Conservation (phyloP, 2,329 filamentous ascomycete species). For the Penicillium rolfsii region DNA sequence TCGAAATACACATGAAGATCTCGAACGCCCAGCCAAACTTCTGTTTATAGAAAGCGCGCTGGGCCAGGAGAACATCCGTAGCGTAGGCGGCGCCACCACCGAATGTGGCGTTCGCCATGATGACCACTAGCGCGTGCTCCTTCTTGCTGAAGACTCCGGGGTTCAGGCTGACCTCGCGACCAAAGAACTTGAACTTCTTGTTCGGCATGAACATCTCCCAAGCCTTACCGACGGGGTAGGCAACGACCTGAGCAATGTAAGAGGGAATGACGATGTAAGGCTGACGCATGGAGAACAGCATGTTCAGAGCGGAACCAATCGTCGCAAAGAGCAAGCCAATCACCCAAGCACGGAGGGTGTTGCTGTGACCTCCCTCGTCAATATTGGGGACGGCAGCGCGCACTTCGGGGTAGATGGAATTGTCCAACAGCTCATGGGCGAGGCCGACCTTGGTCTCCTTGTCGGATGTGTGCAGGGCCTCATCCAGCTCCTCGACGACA, state of each 20-base stretch:
- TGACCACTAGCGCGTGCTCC: slow-evolving; percentile 50
- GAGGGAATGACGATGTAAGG: slow-evolving; percentile 64
- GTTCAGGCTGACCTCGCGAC: slow-evolving; percentile 45
- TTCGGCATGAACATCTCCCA: slow-evolving; percentile 47
- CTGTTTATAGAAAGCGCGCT: slow-evolving; percentile 72
- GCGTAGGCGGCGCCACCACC: slow-evolving; percentile 65
- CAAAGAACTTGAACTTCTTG: slow-evolving; percentile 42
- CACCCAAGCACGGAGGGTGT: slow-evolving; percentile 66
- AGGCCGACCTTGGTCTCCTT: slow-evolving; percentile 61
- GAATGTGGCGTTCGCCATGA: slow-evolving; percentile 69
- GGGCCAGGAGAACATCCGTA: slow-evolving; percentile 73
- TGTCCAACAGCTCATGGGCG: slow-evolving; percentile 64
- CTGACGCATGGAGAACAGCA: slow-evolving; percentile 61
- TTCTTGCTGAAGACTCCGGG: slow-evolving; percentile 53
- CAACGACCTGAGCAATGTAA: slow-evolving; percentile 65
- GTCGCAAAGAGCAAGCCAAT: slow-evolving; percentile 66
- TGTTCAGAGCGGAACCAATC: slow-evolving; percentile 64
- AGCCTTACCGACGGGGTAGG: slow-evolving; percentile 56
- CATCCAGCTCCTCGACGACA: slow-evolving; percentile 63
- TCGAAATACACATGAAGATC: slow-evolving; percentile 67
- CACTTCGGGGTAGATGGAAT: slow-evolving; percentile 70
- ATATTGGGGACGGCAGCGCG: slow-evolving; percentile 67
- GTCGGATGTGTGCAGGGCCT: slow-evolving; percentile 59
- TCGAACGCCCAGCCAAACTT: slow-evolving; percentile 69
- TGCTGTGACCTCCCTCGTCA: slow-evolving; percentile 66